Base-by-base conservation (phyloP, 768 basidiomycete genomes). In the Mycena rebaudengoi region DNA sequence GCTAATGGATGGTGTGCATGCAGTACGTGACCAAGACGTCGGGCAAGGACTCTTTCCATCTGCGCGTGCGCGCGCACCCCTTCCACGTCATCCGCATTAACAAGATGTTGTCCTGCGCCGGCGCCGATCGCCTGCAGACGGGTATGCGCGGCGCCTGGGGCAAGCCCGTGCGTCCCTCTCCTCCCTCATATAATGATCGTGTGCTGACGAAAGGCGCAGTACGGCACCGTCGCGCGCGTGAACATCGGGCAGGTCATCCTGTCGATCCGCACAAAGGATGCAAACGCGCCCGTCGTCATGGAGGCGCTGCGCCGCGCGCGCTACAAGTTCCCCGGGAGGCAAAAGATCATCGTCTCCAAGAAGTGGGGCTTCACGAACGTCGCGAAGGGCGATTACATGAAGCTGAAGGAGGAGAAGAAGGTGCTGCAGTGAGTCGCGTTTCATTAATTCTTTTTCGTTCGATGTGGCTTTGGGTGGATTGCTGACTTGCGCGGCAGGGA, bases 91-190 rank as follows among this genome's bases (percentile, higher is more conserved):
- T 99, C 82, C 92, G 98, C 67, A 98, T 98, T 90, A 98, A 99
- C 92, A 99, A 99, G 91, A 99, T 98, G 94, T 92, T 99, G 86
- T 93, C 91, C 62, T 99, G 98, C 78, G 98, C 98, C 71, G 97
- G 98, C 71, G 96, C 98, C 73, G 98, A 99, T 95, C 85, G 94
- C 74, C 87, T 97, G 62, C 94, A 95, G 76, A 95, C 95, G 16
- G 95, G 97, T 78, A 99, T 99, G 98, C 94, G 97, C 81, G 98
- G 97, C 69, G 97, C 97, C 40, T 99, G 97, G 96, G 98, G 98
- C 71, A 98, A 97, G 82, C 96, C 98, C 41, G n/a, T n/a, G n/a
- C n/a, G n/a, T n/a, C n/a, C n/a, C n/a, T n/a, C n/a, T n/a, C n/a
- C n/a, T n/a, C n/a, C n/a, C n/a, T n/a, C n/a, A n/a, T n/a, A n/a